Conservation (phyloP, 805 yeast species). For the Jamesozyma lodderae region DNA sequence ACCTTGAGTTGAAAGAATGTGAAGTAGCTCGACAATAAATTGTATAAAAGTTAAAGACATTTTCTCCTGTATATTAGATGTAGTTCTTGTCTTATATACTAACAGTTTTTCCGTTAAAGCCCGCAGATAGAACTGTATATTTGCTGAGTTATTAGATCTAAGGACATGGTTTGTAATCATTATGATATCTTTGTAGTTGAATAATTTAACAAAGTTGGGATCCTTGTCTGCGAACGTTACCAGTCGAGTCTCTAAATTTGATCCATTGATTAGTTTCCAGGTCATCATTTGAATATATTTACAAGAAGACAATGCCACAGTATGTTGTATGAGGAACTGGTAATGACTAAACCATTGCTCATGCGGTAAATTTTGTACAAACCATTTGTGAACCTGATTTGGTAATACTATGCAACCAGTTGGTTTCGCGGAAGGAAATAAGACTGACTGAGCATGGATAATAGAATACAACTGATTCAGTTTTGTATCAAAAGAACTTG, state of each 20-base stretch:
- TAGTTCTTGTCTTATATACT: conserved; percentile 1
- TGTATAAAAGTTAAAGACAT: conserved; percentile 9
- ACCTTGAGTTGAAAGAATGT: conserved; percentile 12
- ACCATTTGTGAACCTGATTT: conserved; percentile 22
- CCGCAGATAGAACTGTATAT: conserved; percentile 15
- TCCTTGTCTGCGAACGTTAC: conserved; percentile 17
- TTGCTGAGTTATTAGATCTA: conserved; percentile 12
- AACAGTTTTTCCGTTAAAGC: conserved; percentile 18
- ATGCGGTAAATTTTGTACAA: conserved; percentile 13
- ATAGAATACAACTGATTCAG: conserved; percentile 13
- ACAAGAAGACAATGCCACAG: conserved; percentile 16
- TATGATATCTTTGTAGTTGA: conserved; percentile 17
- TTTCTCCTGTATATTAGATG: neutral
- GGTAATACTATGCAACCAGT: conserved; percentile 14
- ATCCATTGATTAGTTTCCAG: conserved; percentile 19
- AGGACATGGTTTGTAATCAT: conserved; percentile 11
- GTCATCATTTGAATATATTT: conserved; percentile 8
- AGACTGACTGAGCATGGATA: conserved; percentile 14
- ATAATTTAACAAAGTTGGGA: conserved; percentile 15
- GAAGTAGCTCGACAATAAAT: conserved; percentile 17
- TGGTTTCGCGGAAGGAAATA: conserved; percentile 10
- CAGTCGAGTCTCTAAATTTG: conserved; percentile 21
- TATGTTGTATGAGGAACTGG: conserved; percentile 18
- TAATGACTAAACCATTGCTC: conserved; percentile 19
- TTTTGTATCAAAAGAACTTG: too few relatives aligned